Conservation (phyloP, 2,329 filamentous ascomycete genomes). For the Hirsutella rhossiliensis region DNA sequence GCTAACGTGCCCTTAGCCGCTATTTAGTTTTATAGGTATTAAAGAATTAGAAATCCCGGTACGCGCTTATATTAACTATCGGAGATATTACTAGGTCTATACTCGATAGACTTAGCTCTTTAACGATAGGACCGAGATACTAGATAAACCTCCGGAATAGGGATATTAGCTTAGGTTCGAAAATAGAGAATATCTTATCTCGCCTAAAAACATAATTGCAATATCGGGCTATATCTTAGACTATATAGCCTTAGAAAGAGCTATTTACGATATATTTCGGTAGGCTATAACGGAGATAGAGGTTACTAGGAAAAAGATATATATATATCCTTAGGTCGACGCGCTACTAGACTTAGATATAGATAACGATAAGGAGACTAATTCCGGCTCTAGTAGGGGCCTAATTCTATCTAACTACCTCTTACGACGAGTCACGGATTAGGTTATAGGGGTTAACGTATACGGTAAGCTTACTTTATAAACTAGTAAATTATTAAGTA, state of each 20-base stretch:
- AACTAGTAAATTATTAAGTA: neutral
- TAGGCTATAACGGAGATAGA: constrained; percentile 4
- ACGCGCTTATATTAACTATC: constrained; percentile 1
- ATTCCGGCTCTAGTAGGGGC: neutral
- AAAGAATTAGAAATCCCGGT: constrained; percentile 2
- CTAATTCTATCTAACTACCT: neutral
- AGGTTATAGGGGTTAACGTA: neutral
- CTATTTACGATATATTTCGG: constrained; percentile 3
- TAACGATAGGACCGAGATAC: neutral
- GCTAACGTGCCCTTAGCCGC: constrained; percentile 2
- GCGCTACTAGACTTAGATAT: constrained; percentile 2
- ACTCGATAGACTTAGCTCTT: constrained; percentile 3
- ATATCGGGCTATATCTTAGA: neutral
- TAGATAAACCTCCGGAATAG: neutral
- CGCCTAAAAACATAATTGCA: neutral
- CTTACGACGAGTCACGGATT: neutral
- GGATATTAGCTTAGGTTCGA: neutral
- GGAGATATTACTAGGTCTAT: constrained; percentile 2
- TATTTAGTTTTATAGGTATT: neutral
- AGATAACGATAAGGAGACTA: neutral
- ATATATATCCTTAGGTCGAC: constrained; percentile 2
- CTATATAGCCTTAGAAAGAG: constrained; percentile 2
- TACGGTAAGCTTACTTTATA: neutral
- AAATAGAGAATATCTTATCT: neutral
- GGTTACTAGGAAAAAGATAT: constrained; percentile 1